Evolutionary conservation across 306 rosid species (phyloP).

Genomic region (Citrullus colocynthis): DNA sequence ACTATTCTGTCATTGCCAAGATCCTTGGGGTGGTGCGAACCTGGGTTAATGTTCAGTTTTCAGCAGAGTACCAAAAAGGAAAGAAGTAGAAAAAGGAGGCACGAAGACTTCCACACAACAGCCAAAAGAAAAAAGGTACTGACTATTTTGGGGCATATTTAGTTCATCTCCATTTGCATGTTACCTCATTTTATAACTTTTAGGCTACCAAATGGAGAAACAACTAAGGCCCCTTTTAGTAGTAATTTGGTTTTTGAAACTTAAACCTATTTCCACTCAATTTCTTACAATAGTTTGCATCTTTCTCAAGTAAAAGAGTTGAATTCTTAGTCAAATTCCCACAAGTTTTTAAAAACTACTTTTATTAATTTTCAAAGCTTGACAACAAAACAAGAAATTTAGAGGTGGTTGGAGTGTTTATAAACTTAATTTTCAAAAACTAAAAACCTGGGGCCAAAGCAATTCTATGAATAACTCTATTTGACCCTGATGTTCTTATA

Average conservation of each 20-base stretch:
- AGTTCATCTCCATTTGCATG: not conserved
- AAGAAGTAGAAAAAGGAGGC: not conserved
- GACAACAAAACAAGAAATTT: no score
- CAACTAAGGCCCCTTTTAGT: not conserved
- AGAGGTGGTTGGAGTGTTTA: no score
- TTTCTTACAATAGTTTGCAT: no score
- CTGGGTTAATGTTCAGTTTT: slow-evolving; percentile 34
- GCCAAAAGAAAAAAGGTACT: not conserved
- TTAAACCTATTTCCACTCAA: no score
- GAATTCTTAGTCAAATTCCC: no score
- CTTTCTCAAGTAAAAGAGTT: no score
- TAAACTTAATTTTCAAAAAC: no score
- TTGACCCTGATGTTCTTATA: not conserved
- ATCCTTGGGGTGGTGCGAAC: slow-evolving; percentile 30
- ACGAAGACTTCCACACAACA: not conserved
- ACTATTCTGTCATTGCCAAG: slow-evolving; percentile 27
- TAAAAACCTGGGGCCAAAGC: not conserved
- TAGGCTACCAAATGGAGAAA: not conserved
- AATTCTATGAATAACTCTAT: no score
- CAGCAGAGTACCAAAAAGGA: slow-evolving; percentile 20
- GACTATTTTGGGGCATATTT: not conserved
- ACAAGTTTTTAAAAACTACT: no score
- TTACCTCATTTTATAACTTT: not conserved
- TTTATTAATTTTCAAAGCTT: no score
- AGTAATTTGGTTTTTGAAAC: no score